These are phyloP conservation scores for Cordyceps javanica DNA, from an alignment of 2,329 filamentous ascomycete genomes.

Conservation along the genomic window DNA sequence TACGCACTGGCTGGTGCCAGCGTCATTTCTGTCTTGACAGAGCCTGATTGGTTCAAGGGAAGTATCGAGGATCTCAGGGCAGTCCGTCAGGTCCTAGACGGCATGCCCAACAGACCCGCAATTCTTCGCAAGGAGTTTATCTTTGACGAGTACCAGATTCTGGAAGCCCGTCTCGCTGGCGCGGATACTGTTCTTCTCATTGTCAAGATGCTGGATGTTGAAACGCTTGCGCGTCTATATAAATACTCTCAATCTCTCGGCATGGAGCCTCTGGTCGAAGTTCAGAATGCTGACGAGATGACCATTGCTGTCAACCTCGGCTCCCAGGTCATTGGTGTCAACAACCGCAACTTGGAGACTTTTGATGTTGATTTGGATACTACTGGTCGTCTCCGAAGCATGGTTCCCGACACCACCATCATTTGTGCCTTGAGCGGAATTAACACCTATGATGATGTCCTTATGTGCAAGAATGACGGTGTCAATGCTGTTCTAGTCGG, in stretches of 20 bases:
- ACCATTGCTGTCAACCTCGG: conserved; percentile 77
- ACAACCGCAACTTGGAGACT: conserved; percentile 92
- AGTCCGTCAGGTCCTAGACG: conserved; percentile 81
- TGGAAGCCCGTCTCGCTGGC: conserved; percentile 86
- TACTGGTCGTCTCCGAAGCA: conserved; percentile 78
- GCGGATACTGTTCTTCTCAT: conserved; percentile 94
- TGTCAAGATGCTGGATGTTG: conserved; percentile 89
- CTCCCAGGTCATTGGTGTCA: conserved; percentile 89
- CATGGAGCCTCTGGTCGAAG: conserved; percentile 97
- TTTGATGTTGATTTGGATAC: conserved; percentile 96
- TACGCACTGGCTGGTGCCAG: conserved; percentile 94
- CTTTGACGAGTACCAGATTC: conserved; percentile 96
- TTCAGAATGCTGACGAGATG: conserved; percentile 94
- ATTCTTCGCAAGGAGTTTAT: conserved; percentile 94
- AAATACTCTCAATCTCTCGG: conserved; percentile 82
- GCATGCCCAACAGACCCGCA: conserved; percentile 87
- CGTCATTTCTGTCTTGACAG: conserved; percentile 96
- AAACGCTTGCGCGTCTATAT: conserved; percentile 71
- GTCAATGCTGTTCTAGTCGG: conserved; percentile 92
- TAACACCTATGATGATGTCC: conserved; percentile 78
- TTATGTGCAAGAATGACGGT: conserved; percentile 80
- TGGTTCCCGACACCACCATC: conserved; percentile 79
- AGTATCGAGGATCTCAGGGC: conserved; percentile 88
- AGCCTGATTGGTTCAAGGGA: conserved; percentile 98
- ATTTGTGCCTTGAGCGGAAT: conserved; percentile 95